phyloP scores from a whole-genome alignment of 345 rosid species.

The Melaleuca quinquenervia region DNA sequence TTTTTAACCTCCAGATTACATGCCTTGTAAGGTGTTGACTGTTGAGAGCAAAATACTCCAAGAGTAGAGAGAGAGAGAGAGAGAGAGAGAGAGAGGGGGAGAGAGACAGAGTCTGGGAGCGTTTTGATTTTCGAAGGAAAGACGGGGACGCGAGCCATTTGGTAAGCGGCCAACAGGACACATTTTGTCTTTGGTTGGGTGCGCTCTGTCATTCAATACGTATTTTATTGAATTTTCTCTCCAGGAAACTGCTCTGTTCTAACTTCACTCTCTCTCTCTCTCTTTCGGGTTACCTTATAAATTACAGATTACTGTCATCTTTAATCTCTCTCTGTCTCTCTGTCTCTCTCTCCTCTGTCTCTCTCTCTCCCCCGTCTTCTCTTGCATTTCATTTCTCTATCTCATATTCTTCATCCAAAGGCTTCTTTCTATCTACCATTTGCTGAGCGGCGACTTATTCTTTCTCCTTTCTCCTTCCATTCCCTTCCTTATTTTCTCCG shows the following conservation, averaged over 20 bases:
- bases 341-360: background rate
- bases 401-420: slow-evolving; percentile 5
- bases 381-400: background rate
- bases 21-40: background rate
- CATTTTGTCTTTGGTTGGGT: background rate
- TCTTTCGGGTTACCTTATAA: slow-evolving; percentile 14
- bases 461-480: background rate
- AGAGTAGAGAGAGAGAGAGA: background rate
- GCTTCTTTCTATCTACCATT: background rate
- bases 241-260: background rate
- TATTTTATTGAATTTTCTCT: background rate
- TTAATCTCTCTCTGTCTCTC: background rate
- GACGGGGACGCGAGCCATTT: background rate
- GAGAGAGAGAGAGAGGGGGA: background rate
- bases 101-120: background rate
- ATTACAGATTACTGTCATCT: slow-evolving; percentile 7
- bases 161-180: slow-evolving; percentile 21
- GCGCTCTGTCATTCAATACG: background rate
- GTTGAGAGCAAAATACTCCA: background rate
- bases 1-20: background rate
- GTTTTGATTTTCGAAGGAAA: background rate
- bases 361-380: background rate
- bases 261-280: background rate
- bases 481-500: background rate
- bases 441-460: background rate